Base-by-base conservation (phyloP, 345 rosid genomes). In the Combretum micranthum region DNA sequence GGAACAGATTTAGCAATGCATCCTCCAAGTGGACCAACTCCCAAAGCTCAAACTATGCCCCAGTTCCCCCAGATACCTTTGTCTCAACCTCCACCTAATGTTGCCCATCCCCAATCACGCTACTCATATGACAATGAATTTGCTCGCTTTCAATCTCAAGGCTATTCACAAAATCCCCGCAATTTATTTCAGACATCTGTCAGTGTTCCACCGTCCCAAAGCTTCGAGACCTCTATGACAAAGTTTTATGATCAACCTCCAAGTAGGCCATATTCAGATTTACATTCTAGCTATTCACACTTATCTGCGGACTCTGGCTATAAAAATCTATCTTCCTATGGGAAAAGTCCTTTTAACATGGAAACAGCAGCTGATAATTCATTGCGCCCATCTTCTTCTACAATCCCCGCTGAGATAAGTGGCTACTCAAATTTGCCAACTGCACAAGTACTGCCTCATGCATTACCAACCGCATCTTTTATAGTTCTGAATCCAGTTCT, bases 381-480 rank as follows among this genome's bases (percentile, higher is more conserved):
- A 20, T 20, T 18, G 52, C 71, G 59, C 48, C 21, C 55, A 19
- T 20, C 47, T 23, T 56, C 71, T 57, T 20, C 68, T 52, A 25
- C 67, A 10, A 52, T 42, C 20, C 43, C 47, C 2, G 48, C 55
- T 42, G 44, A 46, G 47, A 72, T 58, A 57, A 67, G 56, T 26
- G 57, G 46, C 45, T 47, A 57, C 70, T 58, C 72, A 1, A 59
- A 54, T 16, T 52, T 77, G 60, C 83, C 82, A 10, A 69, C 74
- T 10, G 78, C 83, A 37, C 69, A 37, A 22, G 43, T 62, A 53
- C 62, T 83, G 57, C 88, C 82, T 12, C 66, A 53, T 56, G 78
- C 82, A 10, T 66, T 83, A 64, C 85, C 85, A 22, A 76, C 76
- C 42, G 83, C 81, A 45, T 63, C 80, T 53, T 51, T 37, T 44